Base-by-base conservation (phyloP, 75 land plant species). In the Chamaecyparis obtusa region DNA sequence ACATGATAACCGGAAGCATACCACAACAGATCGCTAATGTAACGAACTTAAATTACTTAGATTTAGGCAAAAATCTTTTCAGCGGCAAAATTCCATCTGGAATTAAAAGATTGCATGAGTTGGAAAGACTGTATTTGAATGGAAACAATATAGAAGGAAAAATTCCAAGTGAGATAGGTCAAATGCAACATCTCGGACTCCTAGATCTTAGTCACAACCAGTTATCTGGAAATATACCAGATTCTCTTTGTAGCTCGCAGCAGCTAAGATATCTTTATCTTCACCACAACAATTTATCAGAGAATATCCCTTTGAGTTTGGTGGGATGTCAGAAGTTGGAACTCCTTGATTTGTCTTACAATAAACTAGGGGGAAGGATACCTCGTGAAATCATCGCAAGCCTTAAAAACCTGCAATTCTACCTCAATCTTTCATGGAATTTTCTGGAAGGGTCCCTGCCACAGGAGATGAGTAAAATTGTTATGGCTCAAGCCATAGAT, bases 361-460 rank as follows among this genome's bases (percentile, higher is more conserved):
- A 92, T 85, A 60, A 69, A 43, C 56, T 92, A 6, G 48, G 21
- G 10, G 91, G 91, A 5, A 39, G 51, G 27, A 90, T 90, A 57
- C 91, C 89, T 3, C 39, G 5, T 9, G 89, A 87, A 81, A 39
- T 90, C 75, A 71, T 71, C 0, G 75, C 33, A 33, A 71, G 32
- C 75, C 35, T 71, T 71, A 71, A 71, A 71, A 32, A 71, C 75
- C 11, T 71, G 30, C 75, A 30, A 71, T 71, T 51, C 13, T 51
- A 51, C 54, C 54, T 51, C 2, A 51, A 51, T 51, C 54, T 51
- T 51, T 51, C 54, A 2, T 51, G 54, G 15, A 51, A 51, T 72
- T 87, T 55, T 36, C 88, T 94, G 37, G 48, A 87, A 75, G 92
- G 95, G 41, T 72, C 90, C 16, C 36, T 94, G 48, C 95, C 92